phyloP scores from a whole-genome alignment of 352 stramenopile species.

The Pythium dissimile region DNA sequence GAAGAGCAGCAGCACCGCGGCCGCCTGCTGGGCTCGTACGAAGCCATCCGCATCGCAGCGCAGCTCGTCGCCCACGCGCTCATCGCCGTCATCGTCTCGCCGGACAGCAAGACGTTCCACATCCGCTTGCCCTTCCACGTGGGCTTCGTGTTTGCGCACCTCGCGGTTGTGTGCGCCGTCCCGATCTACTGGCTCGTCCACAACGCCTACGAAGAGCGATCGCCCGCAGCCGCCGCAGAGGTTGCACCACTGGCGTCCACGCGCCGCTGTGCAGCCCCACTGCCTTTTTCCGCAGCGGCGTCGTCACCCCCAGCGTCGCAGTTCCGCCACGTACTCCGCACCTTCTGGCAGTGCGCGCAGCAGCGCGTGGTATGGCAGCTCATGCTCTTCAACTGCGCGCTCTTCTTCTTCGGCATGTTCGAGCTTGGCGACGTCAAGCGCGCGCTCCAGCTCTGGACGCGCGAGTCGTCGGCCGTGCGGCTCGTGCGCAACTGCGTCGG shows the following conservation, averaged over 20 bases:
- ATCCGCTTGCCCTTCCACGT: constrained; percentile 18
- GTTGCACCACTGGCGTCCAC: neutral
- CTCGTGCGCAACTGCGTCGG: constrained; percentile 22
- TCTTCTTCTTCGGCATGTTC: constrained; percentile 40
- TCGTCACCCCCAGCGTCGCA: neutral
- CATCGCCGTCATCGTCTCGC: constrained; percentile 11
- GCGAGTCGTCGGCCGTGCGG: constrained; percentile 5
- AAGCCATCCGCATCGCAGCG: constrained; percentile 25
- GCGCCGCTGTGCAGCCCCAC: neutral
- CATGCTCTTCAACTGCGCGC: constrained; percentile 36
- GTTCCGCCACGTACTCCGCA: constrained; percentile 16
- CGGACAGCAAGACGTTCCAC: constrained; percentile 1
- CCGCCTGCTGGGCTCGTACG: constrained; percentile 30
- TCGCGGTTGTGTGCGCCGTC: constrained; percentile 23
- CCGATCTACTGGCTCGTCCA: constrained; percentile 31
- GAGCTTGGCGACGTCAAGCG: constrained; percentile 21
- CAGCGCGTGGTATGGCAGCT: constrained; percentile 49
- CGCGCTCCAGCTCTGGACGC: constrained; percentile 24
- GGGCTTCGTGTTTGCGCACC: constrained; percentile 27
- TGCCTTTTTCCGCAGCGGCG: neutral
- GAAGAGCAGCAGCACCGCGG: constrained; percentile 33
- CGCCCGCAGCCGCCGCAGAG: neutral
- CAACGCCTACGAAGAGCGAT: constrained; percentile 23
- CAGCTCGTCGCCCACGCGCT: constrained; percentile 25
- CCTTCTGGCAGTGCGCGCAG: constrained; percentile 27